Percentiles rank a stretch among this genome's conserved stretches.
These are phyloP conservation scores for Grosmannia huntii DNA, from an alignment of 2,329 filamentous ascomycete genomes.

Conservation along the genomic window DNA sequence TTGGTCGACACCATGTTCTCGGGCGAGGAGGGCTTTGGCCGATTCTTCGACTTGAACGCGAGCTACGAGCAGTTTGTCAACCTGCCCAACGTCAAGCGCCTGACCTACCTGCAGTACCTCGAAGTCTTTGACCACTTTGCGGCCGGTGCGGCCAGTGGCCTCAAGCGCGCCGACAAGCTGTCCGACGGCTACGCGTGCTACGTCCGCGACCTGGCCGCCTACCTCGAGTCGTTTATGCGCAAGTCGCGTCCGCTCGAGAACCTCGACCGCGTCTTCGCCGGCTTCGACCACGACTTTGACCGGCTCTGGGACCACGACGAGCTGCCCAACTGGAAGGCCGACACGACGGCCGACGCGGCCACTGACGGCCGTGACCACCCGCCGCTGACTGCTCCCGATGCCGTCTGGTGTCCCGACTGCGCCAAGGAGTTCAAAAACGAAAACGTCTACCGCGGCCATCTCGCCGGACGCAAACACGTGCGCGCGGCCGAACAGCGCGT, in stretches of 20 bases:
- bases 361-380: background rate
- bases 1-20: conserved; percentile 88
- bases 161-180: conserved; percentile 73
- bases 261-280: conserved; percentile 60
- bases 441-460: conserved; percentile 82
- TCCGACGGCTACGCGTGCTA: conserved; percentile 91
- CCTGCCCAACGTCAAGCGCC: conserved; percentile 69
- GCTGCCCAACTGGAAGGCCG: conserved; percentile 63
- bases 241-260: conserved; percentile 78
- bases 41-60: conserved; percentile 78
- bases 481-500: conserved; percentile 61
- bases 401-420: conserved; percentile 81
- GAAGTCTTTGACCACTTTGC: conserved; percentile 82
- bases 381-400: conserved; percentile 35
- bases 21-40: conserved; percentile 85
- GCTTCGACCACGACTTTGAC: conserved; percentile 75
- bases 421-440: conserved; percentile 93
- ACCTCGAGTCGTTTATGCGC: conserved; percentile 80
- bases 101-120: conserved; percentile 86
- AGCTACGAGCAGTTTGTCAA: conserved; percentile 86
- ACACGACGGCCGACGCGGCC: conserved; percentile 25
- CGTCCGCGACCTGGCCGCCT: conserved; percentile 63
- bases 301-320: conserved; percentile 69
- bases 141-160: conserved; percentile 50
- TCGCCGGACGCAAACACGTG: conserved; percentile 86